A percentile compares a stretch with the other conserved stretches of the same genome.
These are phyloP conservation scores for Hibiscus mutabilis DNA, from an alignment of 345 rosid species.

Conservation along the genomic window DNA sequence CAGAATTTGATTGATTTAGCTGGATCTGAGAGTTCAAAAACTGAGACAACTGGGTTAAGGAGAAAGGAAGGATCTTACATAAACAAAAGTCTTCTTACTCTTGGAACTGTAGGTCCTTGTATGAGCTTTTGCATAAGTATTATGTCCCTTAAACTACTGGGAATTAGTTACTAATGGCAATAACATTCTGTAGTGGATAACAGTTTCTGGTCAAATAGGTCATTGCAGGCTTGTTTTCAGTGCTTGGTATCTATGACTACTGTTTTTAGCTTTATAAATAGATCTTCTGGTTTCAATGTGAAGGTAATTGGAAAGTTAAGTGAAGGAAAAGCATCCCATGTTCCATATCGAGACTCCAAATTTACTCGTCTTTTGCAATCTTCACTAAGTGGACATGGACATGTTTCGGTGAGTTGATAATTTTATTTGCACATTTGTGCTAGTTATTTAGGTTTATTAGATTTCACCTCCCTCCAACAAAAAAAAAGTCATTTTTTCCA, in stretches of 20 bases:
- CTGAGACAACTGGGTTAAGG: slow-evolving; percentile 95
- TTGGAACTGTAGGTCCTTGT: slow-evolving; percentile 79
- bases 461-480: background rate
- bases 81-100: slow-evolving; percentile 98
- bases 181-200: background rate
- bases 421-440: background rate
- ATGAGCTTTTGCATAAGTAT: background rate
- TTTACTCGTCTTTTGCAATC: slow-evolving; percentile 99
- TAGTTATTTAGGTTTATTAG: background rate
- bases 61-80: slow-evolving; percentile 99
- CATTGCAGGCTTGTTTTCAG: background rate
- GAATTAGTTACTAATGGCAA: background rate
- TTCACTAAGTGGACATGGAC: slow-evolving; percentile 94
- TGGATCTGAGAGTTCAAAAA: slow-evolving; percentile 99
- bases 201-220: background rate
- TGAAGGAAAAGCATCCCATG: slow-evolving; percentile 98
- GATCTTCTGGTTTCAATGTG: slow-evolving; percentile 24
- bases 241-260: background rate
- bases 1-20: slow-evolving; percentile 99
- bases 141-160: background rate
- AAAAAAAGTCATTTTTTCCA: background rate
- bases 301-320: slow-evolving; percentile 98
- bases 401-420: slow-evolving; percentile 77
- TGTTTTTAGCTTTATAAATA: slow-evolving; percentile 11
- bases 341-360: slow-evolving; percentile 98